Percentiles rank a stretch among this genome's conserved stretches.
phyloP scores from a whole-genome alignment of 371 early-diverging fungal species.

The Rhizopus delemar region DNA sequence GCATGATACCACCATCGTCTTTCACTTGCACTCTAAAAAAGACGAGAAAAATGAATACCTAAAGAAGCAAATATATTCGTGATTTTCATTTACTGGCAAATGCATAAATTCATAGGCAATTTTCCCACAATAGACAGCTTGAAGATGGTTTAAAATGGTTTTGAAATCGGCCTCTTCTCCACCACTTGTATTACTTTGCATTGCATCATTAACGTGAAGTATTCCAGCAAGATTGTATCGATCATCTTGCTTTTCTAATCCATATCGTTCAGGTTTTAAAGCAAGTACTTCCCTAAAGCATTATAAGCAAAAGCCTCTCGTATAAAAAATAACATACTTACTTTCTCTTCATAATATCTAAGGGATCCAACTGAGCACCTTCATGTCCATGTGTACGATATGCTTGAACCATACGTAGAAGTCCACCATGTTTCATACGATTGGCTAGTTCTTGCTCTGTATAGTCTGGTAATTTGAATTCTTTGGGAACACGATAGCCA shows the following conservation, averaged over 20 bases:
- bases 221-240: slow-evolving; percentile 79
- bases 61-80: background rate
- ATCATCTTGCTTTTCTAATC: slow-evolving; percentile 41
- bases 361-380: slow-evolving; percentile 86
- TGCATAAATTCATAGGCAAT: slow-evolving; percentile 95
- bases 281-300: slow-evolving; percentile 61
- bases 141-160: slow-evolving; percentile 72
- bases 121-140: slow-evolving; percentile 77
- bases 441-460: slow-evolving; percentile 76
- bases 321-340: slow-evolving; percentile 34
- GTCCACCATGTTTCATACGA: slow-evolving; percentile 78
- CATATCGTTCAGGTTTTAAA: slow-evolving; percentile 83
- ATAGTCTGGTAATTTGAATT: slow-evolving; percentile 72
- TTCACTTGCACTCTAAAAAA: slow-evolving; percentile 72
- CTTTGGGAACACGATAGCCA: slow-evolving; percentile 80
- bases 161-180: slow-evolving; percentile 64
- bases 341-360: slow-evolving; percentile 72
- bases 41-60: background rate
- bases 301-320: background rate
- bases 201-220: slow-evolving; percentile 68
- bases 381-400: slow-evolving; percentile 86
- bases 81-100: slow-evolving; percentile 65
- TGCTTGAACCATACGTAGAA: slow-evolving; percentile 83
- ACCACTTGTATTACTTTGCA: slow-evolving; percentile 31
- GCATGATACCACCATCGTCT: slow-evolving; percentile 87